Conservation (phyloP, 257 asterid genomes). For the Solanum medicagineum region DNA sequence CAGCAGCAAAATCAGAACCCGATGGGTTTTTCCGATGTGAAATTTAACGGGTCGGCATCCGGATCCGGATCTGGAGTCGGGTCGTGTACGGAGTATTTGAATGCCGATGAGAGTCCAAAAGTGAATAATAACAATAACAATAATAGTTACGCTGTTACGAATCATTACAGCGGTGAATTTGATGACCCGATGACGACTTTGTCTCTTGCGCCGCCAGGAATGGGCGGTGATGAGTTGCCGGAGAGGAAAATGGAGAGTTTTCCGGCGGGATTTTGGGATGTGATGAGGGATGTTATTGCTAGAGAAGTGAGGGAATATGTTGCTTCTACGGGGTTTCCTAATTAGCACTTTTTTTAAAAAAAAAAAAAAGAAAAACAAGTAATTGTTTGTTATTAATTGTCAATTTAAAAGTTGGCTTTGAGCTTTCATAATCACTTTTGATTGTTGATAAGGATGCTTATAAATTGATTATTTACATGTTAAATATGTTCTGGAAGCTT, state of each 20-base stretch:
- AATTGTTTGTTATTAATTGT: not conserved
- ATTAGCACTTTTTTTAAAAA: not conserved
- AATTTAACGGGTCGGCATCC: not conserved
- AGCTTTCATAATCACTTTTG: not conserved
- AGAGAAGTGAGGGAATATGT: slow-evolving; percentile 66
- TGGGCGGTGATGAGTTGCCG: slow-evolving; percentile 6
- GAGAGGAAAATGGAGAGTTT: slow-evolving; percentile 20
- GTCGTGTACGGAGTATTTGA: not conserved
- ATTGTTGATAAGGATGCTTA: not conserved
- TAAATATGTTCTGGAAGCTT: not conserved
- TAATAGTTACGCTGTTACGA: not conserved
- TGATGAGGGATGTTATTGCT: slow-evolving; percentile 61
- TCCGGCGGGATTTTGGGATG: slow-evolving; percentile 65
- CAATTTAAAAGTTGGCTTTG: not conserved
- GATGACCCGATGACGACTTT: slow-evolving; percentile 67
- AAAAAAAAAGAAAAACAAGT: not conserved
- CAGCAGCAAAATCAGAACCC: not conserved
- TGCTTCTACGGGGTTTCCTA: slow-evolving; percentile 49
- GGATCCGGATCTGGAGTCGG: not conserved
- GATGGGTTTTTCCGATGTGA: not conserved
- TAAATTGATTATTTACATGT: not conserved
- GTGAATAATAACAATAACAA: not conserved
- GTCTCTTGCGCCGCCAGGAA: slow-evolving; percentile 73
- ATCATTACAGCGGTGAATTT: slow-evolving; percentile 6
- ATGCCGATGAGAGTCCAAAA: not conserved